Evolutionary conservation across 345 rosid species (phyloP).

Genomic region (Gossypium sturtianum): DNA sequence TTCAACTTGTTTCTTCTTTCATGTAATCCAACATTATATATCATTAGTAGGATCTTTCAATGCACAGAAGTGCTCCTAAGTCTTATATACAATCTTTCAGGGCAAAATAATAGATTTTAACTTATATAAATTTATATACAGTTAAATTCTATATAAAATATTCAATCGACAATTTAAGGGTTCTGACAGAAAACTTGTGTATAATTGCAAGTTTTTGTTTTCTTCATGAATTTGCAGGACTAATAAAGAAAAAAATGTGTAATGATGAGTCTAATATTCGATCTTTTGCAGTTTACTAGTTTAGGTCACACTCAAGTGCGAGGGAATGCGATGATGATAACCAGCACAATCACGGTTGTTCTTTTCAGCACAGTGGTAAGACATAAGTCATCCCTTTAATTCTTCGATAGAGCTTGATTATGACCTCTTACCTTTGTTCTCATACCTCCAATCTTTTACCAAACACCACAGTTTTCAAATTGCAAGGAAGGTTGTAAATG

Average conservation of each 20-base stretch:
- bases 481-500: not conserved
- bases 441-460: not conserved
- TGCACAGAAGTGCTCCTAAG: not conserved
- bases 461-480: not conserved
- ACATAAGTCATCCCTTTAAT: not conserved
- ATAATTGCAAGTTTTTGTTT: not conserved
- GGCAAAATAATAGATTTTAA: not conserved
- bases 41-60: not conserved
- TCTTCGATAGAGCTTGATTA: not conserved
- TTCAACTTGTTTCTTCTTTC: not conserved
- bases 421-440: not conserved
- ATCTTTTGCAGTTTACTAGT: slow-evolving; percentile 52
- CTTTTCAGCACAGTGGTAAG: slow-evolving; percentile 92
- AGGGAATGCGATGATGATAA: slow-evolving; percentile 83
- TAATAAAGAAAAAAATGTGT: not conserved
- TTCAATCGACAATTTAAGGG: not conserved
- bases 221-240: not conserved
- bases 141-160: not conserved
- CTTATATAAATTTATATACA: not conserved
- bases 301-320: slow-evolving; percentile 54
- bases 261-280: not conserved
- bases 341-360: slow-evolving; percentile 92
- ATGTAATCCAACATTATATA: not conserved
- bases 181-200: not conserved
- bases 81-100: not conserved